A percentile compares a stretch with the other conserved stretches of the same genome.
phyloP scores from a whole-genome alignment of 148 eudicot species.

The Gaultheria prostrata region DNA sequence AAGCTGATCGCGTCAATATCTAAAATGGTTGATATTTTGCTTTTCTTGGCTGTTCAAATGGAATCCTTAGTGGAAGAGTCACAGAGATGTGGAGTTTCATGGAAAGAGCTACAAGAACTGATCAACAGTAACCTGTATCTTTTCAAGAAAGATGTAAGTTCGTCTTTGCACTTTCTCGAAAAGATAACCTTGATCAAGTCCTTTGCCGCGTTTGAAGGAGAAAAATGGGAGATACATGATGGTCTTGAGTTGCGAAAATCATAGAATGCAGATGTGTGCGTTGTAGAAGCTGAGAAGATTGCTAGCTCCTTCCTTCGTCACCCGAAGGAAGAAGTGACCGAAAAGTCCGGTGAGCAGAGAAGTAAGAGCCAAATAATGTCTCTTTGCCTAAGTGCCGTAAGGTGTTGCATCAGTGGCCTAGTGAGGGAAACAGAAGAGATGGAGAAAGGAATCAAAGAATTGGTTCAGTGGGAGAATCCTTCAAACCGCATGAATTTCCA shows the following conservation, averaged over 20 bases:
- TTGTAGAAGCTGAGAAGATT: conserved; percentile 18
- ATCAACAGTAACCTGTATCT: conserved; percentile 28
- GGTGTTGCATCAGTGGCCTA: conserved; percentile 34
- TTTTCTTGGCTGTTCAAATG: conserved; percentile 23
- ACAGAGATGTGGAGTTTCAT: conserved; percentile 11
- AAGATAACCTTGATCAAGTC: conserved; percentile 17
- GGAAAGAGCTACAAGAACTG: conserved; percentile 35
- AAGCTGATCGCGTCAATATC: conserved; percentile 27
- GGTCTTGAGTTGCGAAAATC: conserved; percentile 33
- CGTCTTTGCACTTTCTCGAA: conserved; percentile 32
- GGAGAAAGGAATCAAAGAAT: conserved; percentile 30
- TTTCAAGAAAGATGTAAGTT: conserved; percentile 22
- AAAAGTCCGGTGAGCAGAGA: conserved; percentile 10
- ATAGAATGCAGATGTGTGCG: background rate
- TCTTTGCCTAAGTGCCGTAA: conserved; percentile 26
- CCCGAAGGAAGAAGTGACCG: conserved; percentile 18
- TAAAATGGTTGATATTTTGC: conserved; percentile 32
- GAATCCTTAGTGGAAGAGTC: conserved; percentile 23
- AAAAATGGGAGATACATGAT: conserved; percentile 10
- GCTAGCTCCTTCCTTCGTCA: conserved; percentile 25
- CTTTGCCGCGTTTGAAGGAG: conserved; percentile 1
- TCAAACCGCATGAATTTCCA: conserved; percentile 18
- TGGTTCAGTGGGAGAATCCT: conserved; percentile 34
- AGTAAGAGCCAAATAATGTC: conserved; percentile 22
- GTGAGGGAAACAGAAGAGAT: conserved; percentile 30